Evolutionary conservation across 2,329 filamentous ascomycete species (phyloP).

Genomic region (Phaeosphaeriaceae sp.): DNA sequence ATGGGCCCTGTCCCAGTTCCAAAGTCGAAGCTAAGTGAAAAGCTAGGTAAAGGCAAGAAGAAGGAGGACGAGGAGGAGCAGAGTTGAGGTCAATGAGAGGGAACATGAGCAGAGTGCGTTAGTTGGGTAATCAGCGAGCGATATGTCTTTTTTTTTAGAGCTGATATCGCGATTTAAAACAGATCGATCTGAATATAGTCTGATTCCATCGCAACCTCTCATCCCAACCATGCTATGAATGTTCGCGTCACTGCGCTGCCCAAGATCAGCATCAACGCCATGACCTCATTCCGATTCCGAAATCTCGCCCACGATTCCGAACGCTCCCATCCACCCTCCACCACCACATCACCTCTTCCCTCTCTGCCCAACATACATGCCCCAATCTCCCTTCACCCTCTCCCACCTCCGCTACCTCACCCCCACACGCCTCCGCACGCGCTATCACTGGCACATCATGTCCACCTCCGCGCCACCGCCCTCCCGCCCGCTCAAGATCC

Average conservation of each 20-base stretch:
- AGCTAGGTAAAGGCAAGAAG: neutral
- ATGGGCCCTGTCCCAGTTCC: neutral
- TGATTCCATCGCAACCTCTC: too few species aligned
- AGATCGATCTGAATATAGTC: too few species aligned
- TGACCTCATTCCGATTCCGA: constrained; percentile 3
- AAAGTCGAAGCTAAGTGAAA: neutral
- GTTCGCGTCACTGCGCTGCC: too few species aligned
- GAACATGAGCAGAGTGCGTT: too few species aligned
- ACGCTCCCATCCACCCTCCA: neutral
- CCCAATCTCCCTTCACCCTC: constrained; percentile 1
- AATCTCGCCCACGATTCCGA: neutral
- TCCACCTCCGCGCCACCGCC: constrained; percentile 34
- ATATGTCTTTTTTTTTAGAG: too few species aligned
- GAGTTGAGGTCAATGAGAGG: neutral
- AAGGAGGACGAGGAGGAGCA: neutral
- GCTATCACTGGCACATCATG: constrained; percentile 38
- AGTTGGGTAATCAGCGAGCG: too few species aligned
- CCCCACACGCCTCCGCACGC: constrained; percentile 21
- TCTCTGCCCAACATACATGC: constrained; percentile 8
- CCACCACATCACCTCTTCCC: neutral
- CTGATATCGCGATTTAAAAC: too few species aligned
- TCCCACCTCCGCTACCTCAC: constrained; percentile 18
- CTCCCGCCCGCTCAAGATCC: constrained; percentile 51
- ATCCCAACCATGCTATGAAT: too few species aligned
- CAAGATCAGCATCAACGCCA: neutral